Conservation (phyloP, 2,329 filamentous ascomycete species). For the Clarireedia hainanense region DNA sequence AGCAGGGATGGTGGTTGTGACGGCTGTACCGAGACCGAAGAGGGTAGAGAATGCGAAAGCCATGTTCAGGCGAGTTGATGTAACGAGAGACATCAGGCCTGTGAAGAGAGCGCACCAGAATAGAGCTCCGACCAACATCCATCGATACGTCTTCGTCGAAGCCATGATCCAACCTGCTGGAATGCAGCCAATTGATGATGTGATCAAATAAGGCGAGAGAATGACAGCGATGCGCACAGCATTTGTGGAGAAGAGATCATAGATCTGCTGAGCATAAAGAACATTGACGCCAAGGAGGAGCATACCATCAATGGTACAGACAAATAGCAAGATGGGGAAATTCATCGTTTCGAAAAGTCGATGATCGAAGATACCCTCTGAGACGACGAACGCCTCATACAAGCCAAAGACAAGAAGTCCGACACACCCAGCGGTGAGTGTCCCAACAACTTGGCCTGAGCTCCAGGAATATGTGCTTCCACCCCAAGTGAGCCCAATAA, state of each 20-base stretch:
- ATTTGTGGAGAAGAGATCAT: constrained; percentile 13
- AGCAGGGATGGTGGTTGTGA: constrained; percentile 16
- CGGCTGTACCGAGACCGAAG: constrained; percentile 15
- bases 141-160: constrained; percentile 10
- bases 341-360: constrained; percentile 16
- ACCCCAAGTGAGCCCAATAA: constrained; percentile 44
- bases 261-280: constrained; percentile 15
- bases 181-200: constrained; percentile 16
- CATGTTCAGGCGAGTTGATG: constrained; percentile 6
- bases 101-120: constrained; percentile 16
- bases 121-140: constrained; percentile 10
- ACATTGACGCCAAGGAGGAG: constrained; percentile 17
- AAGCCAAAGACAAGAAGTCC: constrained; percentile 15
- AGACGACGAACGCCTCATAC: constrained; percentile 16
- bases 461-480: constrained; percentile 49
- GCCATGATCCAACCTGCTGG: constrained; percentile 18
- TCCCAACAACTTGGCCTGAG: constrained; percentile 44
- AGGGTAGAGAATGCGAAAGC: constrained; percentile 14
- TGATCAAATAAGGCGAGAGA: constrained; percentile 14
- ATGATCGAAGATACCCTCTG: constrained; percentile 18
- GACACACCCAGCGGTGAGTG: constrained; percentile 40
- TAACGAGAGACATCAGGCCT: constrained; percentile 16
- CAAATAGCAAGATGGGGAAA: constrained; percentile 16
- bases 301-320: constrained; percentile 17
- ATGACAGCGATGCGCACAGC: constrained; percentile 15